Evolutionary conservation across 129 eudicot genomes (phyloP).

Genomic region (Daucus carota): DNA sequence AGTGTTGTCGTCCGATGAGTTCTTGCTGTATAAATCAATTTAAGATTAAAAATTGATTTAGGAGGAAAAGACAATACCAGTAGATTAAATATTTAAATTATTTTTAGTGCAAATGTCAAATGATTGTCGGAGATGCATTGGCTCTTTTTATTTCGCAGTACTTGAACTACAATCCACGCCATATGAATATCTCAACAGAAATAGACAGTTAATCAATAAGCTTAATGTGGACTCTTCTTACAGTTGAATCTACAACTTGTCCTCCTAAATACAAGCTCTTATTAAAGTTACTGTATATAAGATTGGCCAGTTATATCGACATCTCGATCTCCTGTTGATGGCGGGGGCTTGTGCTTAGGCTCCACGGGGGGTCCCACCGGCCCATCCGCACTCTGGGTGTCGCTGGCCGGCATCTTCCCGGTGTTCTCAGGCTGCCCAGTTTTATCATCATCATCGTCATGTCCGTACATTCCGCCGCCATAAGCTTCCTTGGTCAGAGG

Average conservation of each 20-base stretch:
- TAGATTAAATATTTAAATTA: no score
- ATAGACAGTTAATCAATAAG: no score
- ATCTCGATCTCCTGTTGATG: slow-evolving; percentile 63
- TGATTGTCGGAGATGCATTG: no score
- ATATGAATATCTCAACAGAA: no score
- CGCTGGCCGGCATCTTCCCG: slow-evolving; percentile 35
- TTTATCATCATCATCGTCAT: slow-evolving; percentile 18
- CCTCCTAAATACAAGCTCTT: no score
- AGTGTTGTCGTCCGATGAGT: neutral
- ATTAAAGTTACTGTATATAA: slow-evolving; percentile 65
- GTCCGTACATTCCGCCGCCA: slow-evolving; percentile 75
- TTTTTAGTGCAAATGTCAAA: no score
- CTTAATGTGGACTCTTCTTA: no score
- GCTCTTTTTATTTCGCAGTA: no score
- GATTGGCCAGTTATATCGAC: slow-evolving; percentile 75
- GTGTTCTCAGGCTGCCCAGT: slow-evolving; percentile 9
- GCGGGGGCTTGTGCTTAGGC: slow-evolving; percentile 48
- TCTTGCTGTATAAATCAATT: neutral
- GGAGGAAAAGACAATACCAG: no score
- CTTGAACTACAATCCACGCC: no score
- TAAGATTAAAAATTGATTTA: no score
- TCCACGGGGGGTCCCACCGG: slow-evolving; percentile 27
- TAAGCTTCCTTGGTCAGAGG: slow-evolving; percentile 52
- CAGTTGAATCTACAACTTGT: no score
- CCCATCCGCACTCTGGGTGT: slow-evolving; percentile 71